Evolutionary conservation across 306 rosid species (phyloP).

Genomic region (Cajanus cajan): DNA sequence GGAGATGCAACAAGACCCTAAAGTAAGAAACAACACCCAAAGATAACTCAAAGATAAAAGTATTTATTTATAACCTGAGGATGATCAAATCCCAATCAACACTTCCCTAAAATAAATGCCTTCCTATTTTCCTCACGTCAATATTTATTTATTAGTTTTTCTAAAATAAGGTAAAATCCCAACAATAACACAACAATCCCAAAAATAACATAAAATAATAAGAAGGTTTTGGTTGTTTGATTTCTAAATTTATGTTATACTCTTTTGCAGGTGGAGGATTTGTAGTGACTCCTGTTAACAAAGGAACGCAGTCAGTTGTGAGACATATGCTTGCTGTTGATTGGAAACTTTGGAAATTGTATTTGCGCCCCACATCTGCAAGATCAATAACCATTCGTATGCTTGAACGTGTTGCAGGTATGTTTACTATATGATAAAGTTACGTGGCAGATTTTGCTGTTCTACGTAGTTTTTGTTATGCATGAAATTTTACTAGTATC

Average conservation of each 20-base stretch:
- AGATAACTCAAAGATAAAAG: not conserved
- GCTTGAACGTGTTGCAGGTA: slow-evolving; percentile 87
- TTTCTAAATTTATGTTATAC: not conserved
- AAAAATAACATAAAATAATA: not conserved
- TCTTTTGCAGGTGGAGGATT: slow-evolving; percentile 82
- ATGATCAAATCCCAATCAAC: not conserved
- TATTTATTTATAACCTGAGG: not conserved
- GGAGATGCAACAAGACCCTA: not conserved
- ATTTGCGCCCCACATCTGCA: slow-evolving; percentile 61
- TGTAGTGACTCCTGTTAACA: slow-evolving; percentile 71
- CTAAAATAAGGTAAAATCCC: not conserved
- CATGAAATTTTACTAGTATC: not conserved
- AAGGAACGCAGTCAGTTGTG: slow-evolving; percentile 72
- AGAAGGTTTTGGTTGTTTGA: not conserved
- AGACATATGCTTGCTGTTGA: slow-evolving; percentile 92
- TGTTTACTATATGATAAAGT: not conserved
- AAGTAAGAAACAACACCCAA: not conserved
- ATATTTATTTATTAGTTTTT: not conserved
- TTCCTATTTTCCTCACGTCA: not conserved
- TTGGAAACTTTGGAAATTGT: slow-evolving; percentile 87
- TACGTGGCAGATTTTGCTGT: not conserved
- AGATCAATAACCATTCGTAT: slow-evolving; percentile 68
- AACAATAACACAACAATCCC: not conserved
- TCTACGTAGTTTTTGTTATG: not conserved
- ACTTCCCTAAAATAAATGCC: not conserved